These are phyloP conservation scores for Tylopilus orsonianus DNA, from an alignment of 1,284 basidiomycete genomes.

Conservation along the genomic window DNA sequence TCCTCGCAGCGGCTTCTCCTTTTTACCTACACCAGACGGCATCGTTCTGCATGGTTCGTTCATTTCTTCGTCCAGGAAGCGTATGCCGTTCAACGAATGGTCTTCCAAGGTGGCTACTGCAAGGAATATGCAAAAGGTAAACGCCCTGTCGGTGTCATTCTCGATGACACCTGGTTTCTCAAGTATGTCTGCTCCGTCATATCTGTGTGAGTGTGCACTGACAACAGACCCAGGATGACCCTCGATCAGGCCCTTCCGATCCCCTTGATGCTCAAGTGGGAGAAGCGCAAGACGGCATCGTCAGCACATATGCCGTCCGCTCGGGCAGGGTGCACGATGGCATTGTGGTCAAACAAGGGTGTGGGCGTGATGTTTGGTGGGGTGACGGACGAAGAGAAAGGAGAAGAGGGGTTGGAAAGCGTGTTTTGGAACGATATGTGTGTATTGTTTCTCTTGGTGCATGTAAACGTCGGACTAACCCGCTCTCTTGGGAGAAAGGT, in stretches of 20 bases:
- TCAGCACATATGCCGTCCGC: slow-evolving; percentile 51
- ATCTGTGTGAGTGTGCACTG: not conserved
- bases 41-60: slow-evolving; percentile 75
- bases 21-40: slow-evolving; percentile 79
- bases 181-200: slow-evolving; percentile 43
- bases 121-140: slow-evolving; percentile 92
- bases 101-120: slow-evolving; percentile 76
- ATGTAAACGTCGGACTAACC: too few species aligned
- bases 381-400: slow-evolving; percentile 86
- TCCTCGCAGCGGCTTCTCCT: slow-evolving; percentile 85
- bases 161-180: slow-evolving; percentile 93
- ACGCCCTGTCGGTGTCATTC: slow-evolving; percentile 80
- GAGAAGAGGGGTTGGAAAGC: slow-evolving; percentile 85
- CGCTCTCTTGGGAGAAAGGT: slow-evolving; percentile 42
- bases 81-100: not conserved
- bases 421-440: slow-evolving; percentile 82
- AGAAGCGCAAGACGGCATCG: slow-evolving; percentile 71
- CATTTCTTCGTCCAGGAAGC: not conserved
- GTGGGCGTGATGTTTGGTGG: slow-evolving; percentile 89
- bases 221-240: slow-evolving; percentile 35
- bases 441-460: too few species aligned
- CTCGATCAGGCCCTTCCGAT: slow-evolving; percentile 32
- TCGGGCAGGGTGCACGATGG: slow-evolving; percentile 85
- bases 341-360: slow-evolving; percentile 65
- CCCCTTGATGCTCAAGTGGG: slow-evolving; percentile 75